Percentiles rank a stretch among this genome's conserved stretches.
phyloP scores from a whole-genome alignment of 2,329 filamentous ascomycete species.

The Knufia petricola region DNA sequence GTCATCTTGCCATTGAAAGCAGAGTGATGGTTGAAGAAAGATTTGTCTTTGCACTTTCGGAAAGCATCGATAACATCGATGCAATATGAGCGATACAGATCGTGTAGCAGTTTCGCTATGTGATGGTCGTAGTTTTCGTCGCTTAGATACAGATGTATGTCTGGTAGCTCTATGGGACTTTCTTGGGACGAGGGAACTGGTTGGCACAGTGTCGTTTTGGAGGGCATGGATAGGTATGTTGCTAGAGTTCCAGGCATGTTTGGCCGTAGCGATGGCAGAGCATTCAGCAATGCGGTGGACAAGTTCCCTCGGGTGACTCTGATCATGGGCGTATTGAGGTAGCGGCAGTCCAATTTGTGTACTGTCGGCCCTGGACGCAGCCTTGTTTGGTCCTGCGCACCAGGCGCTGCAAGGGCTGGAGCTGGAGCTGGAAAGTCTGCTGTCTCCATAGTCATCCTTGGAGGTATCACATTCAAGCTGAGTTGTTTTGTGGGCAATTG shows the following conservation, averaged over 20 bases:
- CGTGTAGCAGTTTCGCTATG: slow-evolving; percentile 72
- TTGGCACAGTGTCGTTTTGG: slow-evolving; percentile 27
- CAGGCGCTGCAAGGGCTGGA: slow-evolving; percentile 14
- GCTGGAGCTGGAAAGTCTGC: slow-evolving; percentile 27
- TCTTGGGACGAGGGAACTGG: slow-evolving; percentile 53
- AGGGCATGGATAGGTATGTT: slow-evolving; percentile 36
- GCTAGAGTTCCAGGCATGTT: slow-evolving; percentile 28
- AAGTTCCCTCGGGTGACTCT: slow-evolving; percentile 15
- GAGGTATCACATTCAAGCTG: slow-evolving; percentile 1
- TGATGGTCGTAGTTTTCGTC: slow-evolving; percentile 67
- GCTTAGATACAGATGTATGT: slow-evolving; percentile 64
- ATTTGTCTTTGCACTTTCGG: slow-evolving; percentile 91
- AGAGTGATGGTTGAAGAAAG: slow-evolving; percentile 87
- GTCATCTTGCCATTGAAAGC: slow-evolving; percentile 95
- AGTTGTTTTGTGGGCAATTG: background rate
- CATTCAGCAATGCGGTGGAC: slow-evolving; percentile 15
- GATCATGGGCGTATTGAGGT: slow-evolving; percentile 21
- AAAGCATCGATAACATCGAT: slow-evolving; percentile 93
- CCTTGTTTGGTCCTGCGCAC: background rate
- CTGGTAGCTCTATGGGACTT: slow-evolving; percentile 69
- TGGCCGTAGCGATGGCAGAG: slow-evolving; percentile 23
- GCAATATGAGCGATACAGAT: slow-evolving; percentile 87
- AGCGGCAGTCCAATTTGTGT: slow-evolving; percentile 20
- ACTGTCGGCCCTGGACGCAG: background rate
- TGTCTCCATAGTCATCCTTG: slow-evolving; percentile 23